A percentile compares a stretch with the other conserved stretches of the same genome.
Evolutionary conservation across 257 asterid species (phyloP).

Genomic region (Prunella vulgaris): DNA sequence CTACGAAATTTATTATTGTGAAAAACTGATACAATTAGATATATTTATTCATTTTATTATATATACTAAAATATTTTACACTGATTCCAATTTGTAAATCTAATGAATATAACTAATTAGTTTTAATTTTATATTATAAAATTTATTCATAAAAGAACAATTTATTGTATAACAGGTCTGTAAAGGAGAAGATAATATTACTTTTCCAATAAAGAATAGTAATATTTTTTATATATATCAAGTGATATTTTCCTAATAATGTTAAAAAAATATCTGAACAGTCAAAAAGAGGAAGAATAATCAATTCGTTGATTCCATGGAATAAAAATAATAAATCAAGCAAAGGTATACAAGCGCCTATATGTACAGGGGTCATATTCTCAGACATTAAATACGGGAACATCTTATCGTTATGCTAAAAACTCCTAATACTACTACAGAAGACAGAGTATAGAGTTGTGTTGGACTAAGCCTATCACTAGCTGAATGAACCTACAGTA

Average conservation of each 20-base stretch:
- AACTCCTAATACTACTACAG: background rate
- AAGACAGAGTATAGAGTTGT: background rate
- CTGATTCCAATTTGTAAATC: no score
- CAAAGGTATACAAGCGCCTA: conserved; percentile 18
- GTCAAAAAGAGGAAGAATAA: background rate
- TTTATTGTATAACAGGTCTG: background rate
- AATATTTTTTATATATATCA: no score
- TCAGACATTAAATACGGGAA: background rate
- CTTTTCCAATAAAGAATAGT: no score
- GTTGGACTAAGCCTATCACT: background rate
- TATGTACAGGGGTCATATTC: background rate
- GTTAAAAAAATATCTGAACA: background rate
- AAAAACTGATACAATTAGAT: no score
- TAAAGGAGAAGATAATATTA: no score
- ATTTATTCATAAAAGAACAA: no score
- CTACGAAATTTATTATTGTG: no score
- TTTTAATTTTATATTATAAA: no score
- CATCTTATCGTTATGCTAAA: background rate
- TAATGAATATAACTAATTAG: no score
- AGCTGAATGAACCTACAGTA: conserved; percentile 10
- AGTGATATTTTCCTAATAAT: background rate
- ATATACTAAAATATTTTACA: no score
- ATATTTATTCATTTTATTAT: no score
- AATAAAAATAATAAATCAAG: background rate
- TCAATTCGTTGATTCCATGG: background rate